Conservation (phyloP, 2,329 filamentous ascomycete species). For the Botrytis hyacinthi region DNA sequence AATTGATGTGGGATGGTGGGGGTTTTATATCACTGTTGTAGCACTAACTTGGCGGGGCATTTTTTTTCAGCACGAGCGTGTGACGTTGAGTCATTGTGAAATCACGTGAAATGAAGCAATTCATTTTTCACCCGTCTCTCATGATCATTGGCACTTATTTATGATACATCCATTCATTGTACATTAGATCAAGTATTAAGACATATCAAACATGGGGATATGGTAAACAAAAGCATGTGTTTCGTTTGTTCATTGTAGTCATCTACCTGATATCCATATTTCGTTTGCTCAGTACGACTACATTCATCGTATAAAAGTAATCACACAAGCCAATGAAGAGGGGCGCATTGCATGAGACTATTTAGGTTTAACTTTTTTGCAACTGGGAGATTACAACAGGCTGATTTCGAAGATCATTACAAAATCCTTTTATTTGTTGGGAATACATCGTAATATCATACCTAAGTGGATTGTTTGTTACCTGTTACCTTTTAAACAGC, state of each 20-base stretch:
- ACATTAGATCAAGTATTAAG: neutral
- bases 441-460: neutral
- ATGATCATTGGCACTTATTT: no score
- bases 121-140: neutral
- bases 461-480: neutral
- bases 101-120: slow-evolving; percentile 10
- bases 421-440: neutral
- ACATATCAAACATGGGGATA: neutral
- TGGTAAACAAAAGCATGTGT: neutral
- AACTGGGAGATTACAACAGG: neutral
- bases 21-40: slow-evolving; percentile 18
- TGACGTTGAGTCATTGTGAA: slow-evolving; percentile 3
- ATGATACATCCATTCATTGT: neutral
- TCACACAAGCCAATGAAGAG: slow-evolving; percentile 7
- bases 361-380: neutral
- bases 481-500: neutral
- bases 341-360: neutral
- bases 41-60: slow-evolving; percentile 14
- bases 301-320: neutral
- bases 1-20: slow-evolving; percentile 10
- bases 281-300: neutral
- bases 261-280: neutral
- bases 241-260: neutral
- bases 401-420: neutral
- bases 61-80: neutral